These are phyloP conservation scores for Wickerhamiella infanticola DNA, from an alignment of 1,139 yeast genomes.

Conservation along the genomic window DNA sequence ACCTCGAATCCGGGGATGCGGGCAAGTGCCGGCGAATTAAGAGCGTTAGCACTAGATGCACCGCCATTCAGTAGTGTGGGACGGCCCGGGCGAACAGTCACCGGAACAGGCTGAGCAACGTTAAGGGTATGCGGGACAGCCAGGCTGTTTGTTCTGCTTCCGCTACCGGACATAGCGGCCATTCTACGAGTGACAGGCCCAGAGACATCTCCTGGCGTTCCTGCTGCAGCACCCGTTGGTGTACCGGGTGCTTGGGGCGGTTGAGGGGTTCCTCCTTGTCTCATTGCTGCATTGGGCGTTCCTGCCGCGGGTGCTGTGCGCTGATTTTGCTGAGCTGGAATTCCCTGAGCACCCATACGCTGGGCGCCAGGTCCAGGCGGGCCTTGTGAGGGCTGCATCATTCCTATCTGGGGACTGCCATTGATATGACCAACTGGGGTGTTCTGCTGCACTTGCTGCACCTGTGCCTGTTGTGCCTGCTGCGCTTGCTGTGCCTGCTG, in stretches of 20 bases:
- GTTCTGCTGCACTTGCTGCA: background rate
- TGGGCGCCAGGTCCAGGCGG: background rate
- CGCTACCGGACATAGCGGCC: slow-evolving; percentile 6
- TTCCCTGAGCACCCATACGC: background rate
- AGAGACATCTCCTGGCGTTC: slow-evolving; percentile 4
- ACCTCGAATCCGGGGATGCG: slow-evolving; percentile 72
- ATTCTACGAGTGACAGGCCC: background rate
- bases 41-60: slow-evolving; percentile 51
- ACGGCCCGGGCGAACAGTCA: slow-evolving; percentile 45
- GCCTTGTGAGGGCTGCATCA: background rate
- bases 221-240: slow-evolving; percentile 1
- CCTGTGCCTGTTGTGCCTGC: background rate
- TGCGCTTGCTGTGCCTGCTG: slow-evolving; percentile 9
- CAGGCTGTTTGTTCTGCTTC: slow-evolving; percentile 22
- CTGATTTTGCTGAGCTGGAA: background rate
- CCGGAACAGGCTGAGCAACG: slow-evolving; percentile 49
- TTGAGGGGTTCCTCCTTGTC: background rate
- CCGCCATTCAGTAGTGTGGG: slow-evolving; percentile 73
- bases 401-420: background rate
- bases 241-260: background rate
- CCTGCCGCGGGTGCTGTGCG: slow-evolving; percentile 3
- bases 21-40: slow-evolving; percentile 60
- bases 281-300: slow-evolving; percentile 1
- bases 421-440: background rate
- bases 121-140: slow-evolving; percentile 58